phyloP scores from a whole-genome alignment of 2,329 filamentous ascomycete genomes.

The Colletotrichum lini region DNA sequence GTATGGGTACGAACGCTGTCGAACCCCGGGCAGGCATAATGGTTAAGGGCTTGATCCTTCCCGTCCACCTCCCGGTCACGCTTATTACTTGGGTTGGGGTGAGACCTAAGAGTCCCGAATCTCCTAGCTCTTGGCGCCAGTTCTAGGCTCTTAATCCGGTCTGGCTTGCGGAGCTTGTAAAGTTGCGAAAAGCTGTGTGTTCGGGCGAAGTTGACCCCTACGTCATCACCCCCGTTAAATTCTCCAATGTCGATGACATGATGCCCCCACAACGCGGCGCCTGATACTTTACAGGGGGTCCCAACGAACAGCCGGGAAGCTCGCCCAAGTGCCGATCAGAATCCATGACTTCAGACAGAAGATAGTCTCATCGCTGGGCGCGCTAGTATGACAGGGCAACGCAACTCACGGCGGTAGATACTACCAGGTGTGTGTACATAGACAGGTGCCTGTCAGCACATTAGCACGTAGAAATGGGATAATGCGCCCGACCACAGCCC shows the following conservation, averaged over 20 bases:
- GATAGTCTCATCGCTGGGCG: neutral
- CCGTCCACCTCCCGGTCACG: slow-evolving; percentile 2
- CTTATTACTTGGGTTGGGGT: neutral
- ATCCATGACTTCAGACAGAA: slow-evolving; percentile 36
- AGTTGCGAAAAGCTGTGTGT: neutral
- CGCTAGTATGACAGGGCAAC: neutral
- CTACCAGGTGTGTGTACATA: neutral
- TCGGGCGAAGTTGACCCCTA: slow-evolving; percentile 6
- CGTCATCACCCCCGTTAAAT: slow-evolving; percentile 26
- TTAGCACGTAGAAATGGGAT: neutral
- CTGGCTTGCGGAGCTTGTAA: neutral
- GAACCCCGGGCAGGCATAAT: slow-evolving; percentile 2
- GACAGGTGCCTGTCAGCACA: no score
- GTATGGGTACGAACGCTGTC: neutral
- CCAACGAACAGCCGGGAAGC: neutral
- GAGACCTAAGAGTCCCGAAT: slow-evolving; percentile 7
- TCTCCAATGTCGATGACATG: slow-evolving; percentile 37
- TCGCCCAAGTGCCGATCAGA: slow-evolving; percentile 35
- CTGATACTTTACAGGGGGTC: neutral
- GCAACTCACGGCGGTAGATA: neutral
- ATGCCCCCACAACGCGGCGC: slow-evolving; percentile 37
- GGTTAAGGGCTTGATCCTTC: slow-evolving; percentile 7
- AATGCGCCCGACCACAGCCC: slow-evolving; percentile 26
- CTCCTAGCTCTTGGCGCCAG: slow-evolving; percentile 18
- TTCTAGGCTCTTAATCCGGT: slow-evolving; percentile 17